Evolutionary conservation across 139 green algal species (phyloP).

Genomic region (Chlamydomonas schloesseri): DNA sequence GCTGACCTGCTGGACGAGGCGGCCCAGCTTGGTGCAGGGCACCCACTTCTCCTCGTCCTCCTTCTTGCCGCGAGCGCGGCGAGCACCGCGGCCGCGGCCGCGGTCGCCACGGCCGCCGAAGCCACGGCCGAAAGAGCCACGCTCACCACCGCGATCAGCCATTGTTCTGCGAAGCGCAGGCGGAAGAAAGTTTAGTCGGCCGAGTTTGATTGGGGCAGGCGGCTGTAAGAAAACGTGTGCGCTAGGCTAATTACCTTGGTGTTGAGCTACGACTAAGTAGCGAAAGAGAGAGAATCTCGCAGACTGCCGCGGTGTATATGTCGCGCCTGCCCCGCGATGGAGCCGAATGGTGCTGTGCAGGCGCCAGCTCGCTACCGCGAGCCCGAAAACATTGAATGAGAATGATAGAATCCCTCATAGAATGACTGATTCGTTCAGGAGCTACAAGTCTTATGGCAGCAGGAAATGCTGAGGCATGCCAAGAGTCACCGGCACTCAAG

Average conservation of each 20-base stretch:
- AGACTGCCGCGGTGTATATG: too few species aligned
- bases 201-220: neutral
- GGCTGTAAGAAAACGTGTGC: neutral
- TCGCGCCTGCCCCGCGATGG: too few species aligned
- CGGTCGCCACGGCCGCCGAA: conserved; percentile 87
- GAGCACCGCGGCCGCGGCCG: conserved; percentile 72
- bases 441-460: too few species aligned
- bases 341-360: too few species aligned
- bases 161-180: conserved; percentile 41
- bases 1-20: conserved; percentile 94
- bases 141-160: conserved; percentile 61
- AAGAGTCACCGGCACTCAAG: too few species aligned
- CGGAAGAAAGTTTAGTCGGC: neutral
- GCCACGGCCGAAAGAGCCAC: conserved; percentile 92
- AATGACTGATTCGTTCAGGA: too few species aligned
- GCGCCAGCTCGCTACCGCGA: too few species aligned
- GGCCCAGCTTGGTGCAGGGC: conserved; percentile 98
- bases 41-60: conserved; percentile 98
- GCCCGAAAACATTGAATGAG: too few species aligned
- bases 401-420: too few species aligned
- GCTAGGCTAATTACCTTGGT: neutral
- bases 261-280: neutral
- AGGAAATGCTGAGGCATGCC: too few species aligned
- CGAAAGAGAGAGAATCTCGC: neutral
- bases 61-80: conserved; percentile 80